phyloP scores from a whole-genome alignment of 768 basidiomycete genomes.

The Mycena maculata region DNA sequence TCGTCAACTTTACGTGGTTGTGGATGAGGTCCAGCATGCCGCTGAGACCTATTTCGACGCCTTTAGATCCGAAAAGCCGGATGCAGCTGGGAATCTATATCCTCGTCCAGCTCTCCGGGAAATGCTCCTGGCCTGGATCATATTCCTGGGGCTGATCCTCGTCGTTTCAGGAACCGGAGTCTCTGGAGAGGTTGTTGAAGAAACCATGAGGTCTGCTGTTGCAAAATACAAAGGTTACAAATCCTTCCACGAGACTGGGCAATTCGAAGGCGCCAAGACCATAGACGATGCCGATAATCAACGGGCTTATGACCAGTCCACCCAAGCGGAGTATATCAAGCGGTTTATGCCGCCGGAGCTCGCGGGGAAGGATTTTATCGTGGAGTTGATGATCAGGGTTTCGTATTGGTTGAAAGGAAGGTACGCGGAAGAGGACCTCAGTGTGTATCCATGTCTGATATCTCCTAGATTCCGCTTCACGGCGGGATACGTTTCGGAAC shows the following conservation, averaged over 20 bases:
- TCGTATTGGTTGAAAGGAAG: conserved; percentile 5
- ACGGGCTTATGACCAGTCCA: neutral
- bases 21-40: neutral
- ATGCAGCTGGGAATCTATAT: neutral
- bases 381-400: neutral
- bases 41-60: neutral
- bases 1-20: neutral
- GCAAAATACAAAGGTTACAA: neutral
- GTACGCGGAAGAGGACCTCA: neutral
- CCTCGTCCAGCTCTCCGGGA: neutral
- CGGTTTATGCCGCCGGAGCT: neutral
- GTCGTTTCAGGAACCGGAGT: neutral
- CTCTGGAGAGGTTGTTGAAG: neutral
- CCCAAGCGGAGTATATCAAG: neutral
- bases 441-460: neutral
- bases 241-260: neutral
- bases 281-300: neutral
- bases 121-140: neutral
- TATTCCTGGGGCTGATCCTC: neutral
- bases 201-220: neutral
- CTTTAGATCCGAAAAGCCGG: neutral
- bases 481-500: neutral
- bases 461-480: conserved; percentile 11
- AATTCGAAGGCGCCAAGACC: neutral
- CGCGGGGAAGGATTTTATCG: too few relatives aligned